Percentiles rank a stretch among this genome's conserved stretches.
Conservation (phyloP, 257 asterid genomes). For the Solanum sitiens region DNA sequence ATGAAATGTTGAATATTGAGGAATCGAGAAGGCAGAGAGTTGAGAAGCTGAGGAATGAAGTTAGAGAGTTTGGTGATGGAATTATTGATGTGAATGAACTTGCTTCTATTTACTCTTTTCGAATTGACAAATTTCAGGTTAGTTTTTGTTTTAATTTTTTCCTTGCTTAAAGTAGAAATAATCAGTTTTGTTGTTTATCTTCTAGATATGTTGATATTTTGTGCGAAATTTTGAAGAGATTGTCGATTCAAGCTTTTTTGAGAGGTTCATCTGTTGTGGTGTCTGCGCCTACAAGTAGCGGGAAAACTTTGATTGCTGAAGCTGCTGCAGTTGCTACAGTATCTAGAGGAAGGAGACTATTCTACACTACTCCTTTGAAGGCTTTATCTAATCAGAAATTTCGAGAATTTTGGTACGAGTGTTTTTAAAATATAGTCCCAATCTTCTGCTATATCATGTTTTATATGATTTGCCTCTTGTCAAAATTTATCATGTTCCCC, state of each 20-base stretch:
- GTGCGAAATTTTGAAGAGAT: slow-evolving; percentile 25
- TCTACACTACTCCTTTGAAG: slow-evolving; percentile 93
- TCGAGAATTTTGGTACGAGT: slow-evolving; percentile 79
- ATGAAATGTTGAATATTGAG: slow-evolving; percentile 39
- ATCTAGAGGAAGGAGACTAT: slow-evolving; percentile 77
- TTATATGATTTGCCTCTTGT: background rate
- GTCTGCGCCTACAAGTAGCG: slow-evolving; percentile 99
- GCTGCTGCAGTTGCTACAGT: slow-evolving; percentile 95
- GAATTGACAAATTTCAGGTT: slow-evolving; percentile 82
- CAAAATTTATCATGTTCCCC: background rate
- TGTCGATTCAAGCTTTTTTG: slow-evolving; percentile 76
- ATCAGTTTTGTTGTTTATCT: background rate
- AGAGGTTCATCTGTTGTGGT: slow-evolving; percentile 94
- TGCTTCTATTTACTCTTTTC: slow-evolving; percentile 70
- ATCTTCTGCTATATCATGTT: background rate
- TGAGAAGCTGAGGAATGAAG: slow-evolving; percentile 73
- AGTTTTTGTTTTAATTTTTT: background rate
- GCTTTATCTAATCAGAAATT: slow-evolving; percentile 97
- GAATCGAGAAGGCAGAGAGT: slow-evolving; percentile 90
- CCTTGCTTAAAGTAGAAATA: background rate
- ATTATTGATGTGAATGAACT: slow-evolving; percentile 79
- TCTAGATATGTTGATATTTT: background rate
- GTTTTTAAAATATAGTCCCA: background rate
- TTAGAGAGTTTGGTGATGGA: slow-evolving; percentile 77
- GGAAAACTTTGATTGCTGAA: slow-evolving; percentile 99